Conservation (phyloP, 73 alveolate genomes). For the Blepharisma japonicum region DNA sequence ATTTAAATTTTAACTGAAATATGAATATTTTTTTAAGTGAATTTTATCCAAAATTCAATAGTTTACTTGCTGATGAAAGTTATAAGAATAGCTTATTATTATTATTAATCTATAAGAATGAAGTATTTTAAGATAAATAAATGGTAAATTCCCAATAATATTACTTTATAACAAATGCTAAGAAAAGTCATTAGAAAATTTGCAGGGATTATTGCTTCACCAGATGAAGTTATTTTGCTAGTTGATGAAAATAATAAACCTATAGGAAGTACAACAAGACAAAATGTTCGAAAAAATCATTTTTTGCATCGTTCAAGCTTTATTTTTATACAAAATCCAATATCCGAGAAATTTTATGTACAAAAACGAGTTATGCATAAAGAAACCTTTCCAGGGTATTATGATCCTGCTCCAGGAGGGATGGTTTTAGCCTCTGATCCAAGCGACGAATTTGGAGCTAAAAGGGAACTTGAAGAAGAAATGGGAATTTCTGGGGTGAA, state of each 20-base stretch:
- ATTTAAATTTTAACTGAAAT: too few species aligned
- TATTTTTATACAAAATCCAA: slow-evolving; percentile 47
- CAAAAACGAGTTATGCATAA: slow-evolving; percentile 60
- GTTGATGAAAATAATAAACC: slow-evolving; percentile 64
- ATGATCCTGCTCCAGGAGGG: slow-evolving; percentile 69
- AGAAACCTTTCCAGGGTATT: slow-evolving; percentile 78
- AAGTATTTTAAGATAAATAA: too few species aligned
- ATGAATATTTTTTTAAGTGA: too few species aligned
- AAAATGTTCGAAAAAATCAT: slow-evolving; percentile 48
- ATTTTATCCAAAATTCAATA: too few species aligned
- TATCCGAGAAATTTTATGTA: slow-evolving; percentile 51
- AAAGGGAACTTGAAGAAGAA: slow-evolving; percentile 52
- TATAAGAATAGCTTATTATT: too few species aligned
- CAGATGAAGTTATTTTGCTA: slow-evolving; percentile 55
- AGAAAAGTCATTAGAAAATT: too few species aligned
- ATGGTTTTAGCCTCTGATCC: slow-evolving; percentile 55
- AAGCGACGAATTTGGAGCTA: slow-evolving; percentile 29
- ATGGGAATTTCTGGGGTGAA: slow-evolving; percentile 32
- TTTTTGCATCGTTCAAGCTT: slow-evolving; percentile 69
- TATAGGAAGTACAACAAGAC: slow-evolving; percentile 45
- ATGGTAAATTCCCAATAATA: too few species aligned
- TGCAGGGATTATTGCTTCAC: neutral
- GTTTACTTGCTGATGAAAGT: too few species aligned
- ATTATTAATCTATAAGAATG: too few species aligned
- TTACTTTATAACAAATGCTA: too few species aligned